A percentile compares a stretch with the other conserved stretches of the same genome.
These are phyloP conservation scores for Chlorokybus atmophyticus DNA, from an alignment of 139 green algal genomes.

Conservation along the genomic window DNA sequence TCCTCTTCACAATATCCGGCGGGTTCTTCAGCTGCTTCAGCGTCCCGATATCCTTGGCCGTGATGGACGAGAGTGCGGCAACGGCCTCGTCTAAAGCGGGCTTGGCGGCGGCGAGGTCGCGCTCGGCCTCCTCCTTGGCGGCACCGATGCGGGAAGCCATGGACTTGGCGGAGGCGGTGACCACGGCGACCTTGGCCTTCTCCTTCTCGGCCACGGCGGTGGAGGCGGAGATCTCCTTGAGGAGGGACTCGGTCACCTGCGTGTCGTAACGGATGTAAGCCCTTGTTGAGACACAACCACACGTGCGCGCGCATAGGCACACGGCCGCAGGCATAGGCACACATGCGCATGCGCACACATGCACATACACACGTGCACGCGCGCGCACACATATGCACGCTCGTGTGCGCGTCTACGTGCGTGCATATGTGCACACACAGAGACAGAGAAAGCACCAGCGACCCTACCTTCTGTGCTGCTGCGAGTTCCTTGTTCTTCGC, in stretches of 20 bases:
- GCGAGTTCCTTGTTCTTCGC: constrained; percentile 77
- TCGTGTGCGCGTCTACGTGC: too few species aligned
- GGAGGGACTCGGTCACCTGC: constrained; percentile 71
- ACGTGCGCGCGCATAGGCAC: too few species aligned
- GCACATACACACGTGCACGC: too few species aligned
- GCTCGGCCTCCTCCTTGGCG: constrained; percentile 72
- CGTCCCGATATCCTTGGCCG: constrained; percentile 66
- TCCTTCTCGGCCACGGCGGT: constrained; percentile 81
- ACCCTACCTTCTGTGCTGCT: constrained; percentile 51
- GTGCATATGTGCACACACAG: too few species aligned
- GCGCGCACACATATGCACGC: too few species aligned
- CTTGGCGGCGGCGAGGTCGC: constrained; percentile 73
- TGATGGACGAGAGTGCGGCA: constrained; percentile 76
- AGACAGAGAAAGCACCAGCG: too few species aligned
- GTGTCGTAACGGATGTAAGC: too few species aligned
- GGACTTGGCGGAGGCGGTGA: constrained; percentile 46
- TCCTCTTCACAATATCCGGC: constrained; percentile 87
- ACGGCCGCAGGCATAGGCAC: too few species aligned
- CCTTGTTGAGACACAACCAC: too few species aligned
- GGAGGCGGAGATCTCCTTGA: constrained; percentile 73
- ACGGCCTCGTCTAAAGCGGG: constrained; percentile 79
- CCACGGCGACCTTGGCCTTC: constrained; percentile 62
- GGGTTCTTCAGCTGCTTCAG: constrained; percentile 90
- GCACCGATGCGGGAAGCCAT: constrained; percentile 54
- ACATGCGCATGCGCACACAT: too few species aligned